These are phyloP conservation scores for Primulina tabacum DNA, from an alignment of 257 asterid genomes.

Conservation along the genomic window DNA sequence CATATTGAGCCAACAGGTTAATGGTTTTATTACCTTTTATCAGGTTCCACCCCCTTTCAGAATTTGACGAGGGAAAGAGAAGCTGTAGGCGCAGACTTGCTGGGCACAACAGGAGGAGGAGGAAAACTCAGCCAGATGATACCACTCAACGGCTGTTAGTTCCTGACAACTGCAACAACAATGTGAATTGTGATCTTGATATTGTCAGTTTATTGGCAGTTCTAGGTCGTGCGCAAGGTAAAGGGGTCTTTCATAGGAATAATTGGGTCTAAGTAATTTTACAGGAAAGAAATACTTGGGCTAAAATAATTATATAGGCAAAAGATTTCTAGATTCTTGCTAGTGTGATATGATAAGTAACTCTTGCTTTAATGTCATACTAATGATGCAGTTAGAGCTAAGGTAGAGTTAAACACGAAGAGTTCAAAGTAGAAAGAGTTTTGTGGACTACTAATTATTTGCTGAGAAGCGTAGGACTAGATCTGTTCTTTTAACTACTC, in stretches of 20 bases:
- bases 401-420: neutral
- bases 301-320: neutral
- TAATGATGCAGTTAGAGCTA: neutral
- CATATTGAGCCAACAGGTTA: neutral
- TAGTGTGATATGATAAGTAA: neutral
- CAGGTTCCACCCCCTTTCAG: conserved; percentile 92
- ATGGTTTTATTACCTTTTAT: conserved; percentile 20
- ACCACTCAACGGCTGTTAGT: conserved; percentile 36
- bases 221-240: conserved; percentile 71
- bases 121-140: conserved; percentile 86
- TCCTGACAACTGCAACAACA: conserved; percentile 41
- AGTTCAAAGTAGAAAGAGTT: neutral
- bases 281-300: neutral
- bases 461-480: conserved; percentile 1
- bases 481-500: neutral
- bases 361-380: conserved; percentile 10
- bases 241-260: neutral
- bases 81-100: conserved; percentile 97
- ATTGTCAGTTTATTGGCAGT: conserved; percentile 57
- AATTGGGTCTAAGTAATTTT: neutral
- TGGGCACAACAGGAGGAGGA: conserved; percentile 94
- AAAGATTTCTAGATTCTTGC: neutral
- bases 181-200: conserved; percentile 43
- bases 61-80: conserved; percentile 95
- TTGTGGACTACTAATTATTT: neutral